Conservation (phyloP, 1,139 yeast genomes). For the Diutina catenulata region DNA sequence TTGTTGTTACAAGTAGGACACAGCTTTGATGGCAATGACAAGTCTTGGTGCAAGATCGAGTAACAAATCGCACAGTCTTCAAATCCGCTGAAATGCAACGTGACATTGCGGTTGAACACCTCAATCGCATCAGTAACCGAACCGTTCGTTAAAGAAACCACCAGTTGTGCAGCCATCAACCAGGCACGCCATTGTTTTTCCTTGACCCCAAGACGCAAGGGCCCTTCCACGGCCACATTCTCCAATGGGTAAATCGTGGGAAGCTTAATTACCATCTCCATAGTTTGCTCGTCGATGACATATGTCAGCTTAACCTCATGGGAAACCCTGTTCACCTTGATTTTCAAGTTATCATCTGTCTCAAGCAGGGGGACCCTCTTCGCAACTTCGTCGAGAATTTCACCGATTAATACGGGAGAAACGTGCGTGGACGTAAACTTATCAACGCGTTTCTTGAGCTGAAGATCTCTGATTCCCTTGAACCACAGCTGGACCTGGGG, state of each 20-base stretch:
- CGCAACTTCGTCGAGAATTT: constrained; percentile 43
- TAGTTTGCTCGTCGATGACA: constrained; percentile 75
- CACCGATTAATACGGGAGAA: constrained; percentile 51
- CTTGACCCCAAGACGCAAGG: constrained; percentile 75
- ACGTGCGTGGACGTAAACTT: constrained; percentile 47
- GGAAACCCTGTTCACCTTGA: constrained; percentile 49
- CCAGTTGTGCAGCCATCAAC: constrained; percentile 82
- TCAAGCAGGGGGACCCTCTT: constrained; percentile 6
- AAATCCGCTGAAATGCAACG: constrained; percentile 78
- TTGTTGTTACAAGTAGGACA: constrained; percentile 88
- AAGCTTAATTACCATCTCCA: constrained; percentile 66
- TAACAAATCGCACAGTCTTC: constrained; percentile 97
- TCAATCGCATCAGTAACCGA: constrained; percentile 75
- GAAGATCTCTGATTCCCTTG: constrained; percentile 46
- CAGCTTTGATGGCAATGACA: constrained; percentile 77
- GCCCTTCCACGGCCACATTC: constrained; percentile 65
- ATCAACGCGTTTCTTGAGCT: constrained; percentile 45
- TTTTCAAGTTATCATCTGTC: constrained; percentile 44
- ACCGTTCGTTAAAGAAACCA: constrained; percentile 64
- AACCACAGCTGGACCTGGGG: constrained; percentile 67
- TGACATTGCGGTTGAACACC: constrained; percentile 68
- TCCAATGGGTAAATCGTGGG: constrained; percentile 69
- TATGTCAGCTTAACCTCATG: constrained; percentile 68
- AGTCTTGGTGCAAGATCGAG: constrained; percentile 80
- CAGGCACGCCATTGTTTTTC: constrained; percentile 94